phyloP scores from a whole-genome alignment of 202 grass and related monocot species.

The Sporobolus alterniflorus region DNA sequence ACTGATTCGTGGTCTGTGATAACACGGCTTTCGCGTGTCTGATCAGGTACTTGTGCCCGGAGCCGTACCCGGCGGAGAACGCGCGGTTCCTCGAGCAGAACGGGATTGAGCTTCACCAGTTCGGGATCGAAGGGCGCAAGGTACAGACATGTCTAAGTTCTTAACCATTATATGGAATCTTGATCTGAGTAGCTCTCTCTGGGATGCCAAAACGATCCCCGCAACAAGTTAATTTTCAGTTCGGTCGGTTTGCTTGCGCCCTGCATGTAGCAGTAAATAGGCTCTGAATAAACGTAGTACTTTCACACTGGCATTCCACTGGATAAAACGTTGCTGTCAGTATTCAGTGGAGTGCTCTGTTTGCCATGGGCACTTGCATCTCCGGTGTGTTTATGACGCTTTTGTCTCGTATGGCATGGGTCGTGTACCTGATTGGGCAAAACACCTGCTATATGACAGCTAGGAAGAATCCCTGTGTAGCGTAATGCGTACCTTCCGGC shows the following conservation, averaged over 20 bases:
- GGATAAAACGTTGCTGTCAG: slow-evolving; percentile 1
- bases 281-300: background rate
- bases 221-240: background rate
- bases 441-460: background rate
- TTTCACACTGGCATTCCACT: background rate
- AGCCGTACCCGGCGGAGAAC: slow-evolving; percentile 86
- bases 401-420: background rate
- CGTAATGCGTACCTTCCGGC: too few relatives aligned
- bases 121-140: slow-evolving; percentile 85
- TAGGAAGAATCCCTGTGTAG: background rate
- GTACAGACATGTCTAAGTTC: slow-evolving; percentile 29
- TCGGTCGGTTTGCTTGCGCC: background rate
- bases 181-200: background rate
- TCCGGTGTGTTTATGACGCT: background rate
- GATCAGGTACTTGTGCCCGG: slow-evolving; percentile 90
- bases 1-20: background rate
- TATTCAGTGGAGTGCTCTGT: background rate
- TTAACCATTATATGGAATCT: background rate
- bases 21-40: background rate
- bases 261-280: slow-evolving; percentile 12
- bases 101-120: slow-evolving; percentile 82
- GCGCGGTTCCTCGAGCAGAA: slow-evolving; percentile 59
- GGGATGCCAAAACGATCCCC: slow-evolving; percentile 20
- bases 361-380: background rate
- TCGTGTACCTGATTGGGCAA: background rate